phyloP scores from a whole-genome alignment of 1,284 basidiomycete species.

The Heterobasidion irregulare region DNA sequence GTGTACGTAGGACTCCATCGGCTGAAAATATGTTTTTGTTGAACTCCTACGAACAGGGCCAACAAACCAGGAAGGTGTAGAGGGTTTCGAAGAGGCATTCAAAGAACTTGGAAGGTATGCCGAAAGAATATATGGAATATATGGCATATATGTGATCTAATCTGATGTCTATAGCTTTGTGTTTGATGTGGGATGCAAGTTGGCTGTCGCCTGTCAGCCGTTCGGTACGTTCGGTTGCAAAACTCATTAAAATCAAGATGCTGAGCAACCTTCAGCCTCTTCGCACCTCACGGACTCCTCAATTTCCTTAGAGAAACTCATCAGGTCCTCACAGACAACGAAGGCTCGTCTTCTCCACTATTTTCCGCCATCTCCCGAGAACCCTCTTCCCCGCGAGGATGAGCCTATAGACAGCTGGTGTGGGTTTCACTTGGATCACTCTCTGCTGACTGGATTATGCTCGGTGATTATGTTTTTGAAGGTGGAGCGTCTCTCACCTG shows the following conservation, averaged over 20 bases:
- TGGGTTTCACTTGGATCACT: slow-evolving; percentile 81
- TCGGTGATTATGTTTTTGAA: slow-evolving; percentile 39
- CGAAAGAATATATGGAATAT: not conserved
- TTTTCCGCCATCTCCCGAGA: slow-evolving; percentile 57
- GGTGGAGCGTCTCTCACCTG: not conserved
- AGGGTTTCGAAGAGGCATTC: slow-evolving; percentile 80
- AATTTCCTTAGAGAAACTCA: slow-evolving; percentile 54
- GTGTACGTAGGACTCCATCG: slow-evolving; percentile 34
- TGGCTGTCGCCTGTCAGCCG: slow-evolving; percentile 81
- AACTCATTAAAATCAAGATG: slow-evolving; percentile 3
- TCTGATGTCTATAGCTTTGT: slow-evolving; percentile 47
- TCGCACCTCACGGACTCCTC: slow-evolving; percentile 55
- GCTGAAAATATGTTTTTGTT: not conserved
- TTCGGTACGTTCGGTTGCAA: slow-evolving; percentile 48
- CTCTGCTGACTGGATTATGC: slow-evolving; percentile 83
- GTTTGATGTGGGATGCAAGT: slow-evolving; percentile 69
- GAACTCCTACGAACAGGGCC: slow-evolving; percentile 52
- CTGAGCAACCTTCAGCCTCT: slow-evolving; percentile 33
- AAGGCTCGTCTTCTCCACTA: slow-evolving; percentile 90
- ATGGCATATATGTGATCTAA: not conserved
- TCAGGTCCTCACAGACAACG: slow-evolving; percentile 59
- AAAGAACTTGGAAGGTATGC: slow-evolving; percentile 69
- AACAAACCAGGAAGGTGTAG: slow-evolving; percentile 39
- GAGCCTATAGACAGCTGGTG: slow-evolving; percentile 76
- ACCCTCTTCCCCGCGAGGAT: slow-evolving; percentile 32